A percentile compares a stretch with the other conserved stretches of the same genome.
Evolutionary conservation across 352 stramenopile genomes (phyloP).

Genomic region (Globisporangium yorkense): DNA sequence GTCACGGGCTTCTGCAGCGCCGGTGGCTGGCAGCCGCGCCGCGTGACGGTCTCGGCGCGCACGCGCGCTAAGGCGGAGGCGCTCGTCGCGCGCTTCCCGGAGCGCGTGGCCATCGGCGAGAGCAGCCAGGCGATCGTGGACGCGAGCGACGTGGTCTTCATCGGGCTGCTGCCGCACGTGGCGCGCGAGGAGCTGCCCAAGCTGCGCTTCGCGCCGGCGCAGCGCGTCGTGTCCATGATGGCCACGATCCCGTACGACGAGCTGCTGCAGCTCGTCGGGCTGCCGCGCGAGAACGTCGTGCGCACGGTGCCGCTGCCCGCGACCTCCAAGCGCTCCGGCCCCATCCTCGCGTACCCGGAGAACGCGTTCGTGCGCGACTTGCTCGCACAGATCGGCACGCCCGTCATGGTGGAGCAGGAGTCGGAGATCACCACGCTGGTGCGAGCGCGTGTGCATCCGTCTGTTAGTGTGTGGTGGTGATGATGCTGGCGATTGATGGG

Average conservation of each 20-base stretch:
- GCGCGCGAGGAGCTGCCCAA: conserved; percentile 63
- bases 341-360: conserved; percentile 75
- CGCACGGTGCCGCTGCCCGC: conserved; percentile 72
- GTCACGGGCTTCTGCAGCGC: conserved; percentile 77
- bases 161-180: conserved; percentile 69
- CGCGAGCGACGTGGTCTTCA: conserved; percentile 76
- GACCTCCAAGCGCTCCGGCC: conserved; percentile 65
- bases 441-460: conserved; percentile 5
- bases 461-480: neutral
- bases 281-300: conserved; percentile 70
- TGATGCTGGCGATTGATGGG: neutral
- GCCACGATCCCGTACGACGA: conserved; percentile 85
- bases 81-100: conserved; percentile 61
- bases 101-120: conserved; percentile 51
- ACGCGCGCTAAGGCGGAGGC: conserved; percentile 74
- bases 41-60: conserved; percentile 64
- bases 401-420: conserved; percentile 75
- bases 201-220: conserved; percentile 54
- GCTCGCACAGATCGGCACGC: conserved; percentile 73
- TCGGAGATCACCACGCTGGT: conserved; percentile 80
- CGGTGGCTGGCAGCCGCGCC: conserved; percentile 68
- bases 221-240: conserved; percentile 85
- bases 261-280: conserved; percentile 57
- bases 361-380: conserved; percentile 64
- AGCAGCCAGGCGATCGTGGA: conserved; percentile 83